Percentiles rank a stretch among this genome's conserved stretches.
phyloP scores from a whole-genome alignment of 139 green algal species.

The Ettlia oleoabundans region DNA sequence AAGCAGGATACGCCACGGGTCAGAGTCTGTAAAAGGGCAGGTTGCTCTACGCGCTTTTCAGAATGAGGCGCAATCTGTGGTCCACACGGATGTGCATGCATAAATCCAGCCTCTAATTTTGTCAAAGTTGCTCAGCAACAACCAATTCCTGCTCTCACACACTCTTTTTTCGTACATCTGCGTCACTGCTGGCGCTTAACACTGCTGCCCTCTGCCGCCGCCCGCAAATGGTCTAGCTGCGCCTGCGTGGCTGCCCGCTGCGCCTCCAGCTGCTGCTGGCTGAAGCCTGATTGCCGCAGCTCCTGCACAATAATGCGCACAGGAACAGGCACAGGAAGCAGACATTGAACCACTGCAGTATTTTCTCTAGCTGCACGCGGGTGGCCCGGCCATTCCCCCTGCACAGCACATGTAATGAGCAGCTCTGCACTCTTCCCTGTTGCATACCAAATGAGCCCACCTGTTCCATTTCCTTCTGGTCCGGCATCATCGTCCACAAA shows the following conservation, averaged over 20 bases:
- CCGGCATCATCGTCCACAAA: constrained; percentile 16
- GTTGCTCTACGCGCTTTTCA: too few relatives aligned
- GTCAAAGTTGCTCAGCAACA: neutral
- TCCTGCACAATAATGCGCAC: constrained; percentile 7
- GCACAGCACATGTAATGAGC: neutral
- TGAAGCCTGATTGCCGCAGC: constrained; percentile 9
- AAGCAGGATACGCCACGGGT: too few relatives aligned
- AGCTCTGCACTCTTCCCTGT: neutral
- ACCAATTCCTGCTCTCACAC: too few relatives aligned
- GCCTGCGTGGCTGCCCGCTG: neutral
- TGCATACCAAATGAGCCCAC: neutral
- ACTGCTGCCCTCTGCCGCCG: constrained; percentile 3
- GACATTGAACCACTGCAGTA: too few relatives aligned
- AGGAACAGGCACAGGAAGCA: neutral
- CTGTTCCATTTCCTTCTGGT: constrained; percentile 36
- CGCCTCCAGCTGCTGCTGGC: constrained; percentile 11
- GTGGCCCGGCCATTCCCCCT: neutral
- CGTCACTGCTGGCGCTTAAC: too few relatives aligned
- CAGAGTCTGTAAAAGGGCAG: too few relatives aligned
- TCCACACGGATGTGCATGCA: too few relatives aligned
- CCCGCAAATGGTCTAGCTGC: constrained; percentile 9
- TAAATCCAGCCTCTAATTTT: too few relatives aligned
- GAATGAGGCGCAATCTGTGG: too few relatives aligned
- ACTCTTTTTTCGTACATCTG: too few relatives aligned
- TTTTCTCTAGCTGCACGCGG: neutral